Evolutionary conservation across 305 asterid species (phyloP).

Genomic region (Nicotiana rustica): DNA sequence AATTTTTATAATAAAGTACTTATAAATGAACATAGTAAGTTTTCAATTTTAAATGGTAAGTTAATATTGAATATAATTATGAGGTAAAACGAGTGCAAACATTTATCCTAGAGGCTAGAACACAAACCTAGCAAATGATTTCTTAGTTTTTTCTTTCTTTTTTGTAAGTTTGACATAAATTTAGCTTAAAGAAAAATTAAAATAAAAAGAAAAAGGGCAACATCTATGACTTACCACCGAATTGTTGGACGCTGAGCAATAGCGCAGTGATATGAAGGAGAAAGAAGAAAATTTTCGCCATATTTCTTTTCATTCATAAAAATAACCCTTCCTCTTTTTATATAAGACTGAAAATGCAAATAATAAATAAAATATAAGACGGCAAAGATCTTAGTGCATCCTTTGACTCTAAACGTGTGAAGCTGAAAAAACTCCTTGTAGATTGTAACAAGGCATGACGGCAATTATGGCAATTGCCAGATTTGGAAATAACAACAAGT

Average conservation of each 20-base stretch:
- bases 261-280: conserved; percentile 14
- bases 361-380: not conserved
- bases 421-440: not conserved
- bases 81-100: too few species aligned
- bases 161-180: not conserved
- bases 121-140: not conserved
- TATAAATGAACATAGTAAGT: too few species aligned
- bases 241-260: not conserved
- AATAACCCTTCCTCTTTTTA: not conserved
- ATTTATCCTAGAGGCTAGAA: too few species aligned
- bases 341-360: not conserved
- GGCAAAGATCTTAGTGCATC: not conserved
- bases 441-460: not conserved
- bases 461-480: not conserved
- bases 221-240: not conserved
- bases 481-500: not conserved
- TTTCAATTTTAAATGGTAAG: too few species aligned
- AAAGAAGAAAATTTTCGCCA: not conserved
- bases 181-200: not conserved
- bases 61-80: too few species aligned
- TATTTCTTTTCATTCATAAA: not conserved
- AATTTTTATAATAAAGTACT: too few species aligned
- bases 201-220: not conserved
- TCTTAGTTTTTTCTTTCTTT: too few species aligned
- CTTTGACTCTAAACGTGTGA: too few species aligned